phyloP scores from a whole-genome alignment of 176 grass and related monocot species.

The Carex pumila region DNA sequence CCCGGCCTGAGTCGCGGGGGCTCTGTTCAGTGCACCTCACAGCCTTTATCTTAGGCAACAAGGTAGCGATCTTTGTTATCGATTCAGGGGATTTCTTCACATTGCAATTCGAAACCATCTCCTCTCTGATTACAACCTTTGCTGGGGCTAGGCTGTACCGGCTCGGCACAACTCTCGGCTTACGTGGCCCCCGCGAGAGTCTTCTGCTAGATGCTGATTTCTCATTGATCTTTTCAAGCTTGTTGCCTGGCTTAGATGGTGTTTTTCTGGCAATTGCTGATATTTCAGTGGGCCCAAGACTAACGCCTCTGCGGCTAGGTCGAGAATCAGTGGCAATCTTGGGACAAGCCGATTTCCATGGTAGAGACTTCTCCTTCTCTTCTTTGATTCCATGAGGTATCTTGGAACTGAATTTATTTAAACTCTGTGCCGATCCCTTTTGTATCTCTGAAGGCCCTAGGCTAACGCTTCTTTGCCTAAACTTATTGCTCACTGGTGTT shows the following conservation, averaged over 20 bases:
- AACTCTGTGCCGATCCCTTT: conserved; percentile 17
- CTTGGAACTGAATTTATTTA: conserved; percentile 14
- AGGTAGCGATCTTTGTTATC: conserved; percentile 47
- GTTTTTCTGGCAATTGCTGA: conserved; percentile 37
- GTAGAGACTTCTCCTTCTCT: conserved; percentile 14
- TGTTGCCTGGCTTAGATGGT: conserved; percentile 20
- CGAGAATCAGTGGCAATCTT: conserved; percentile 18
- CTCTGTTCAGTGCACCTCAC: conserved; percentile 34
- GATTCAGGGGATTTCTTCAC: conserved; percentile 42
- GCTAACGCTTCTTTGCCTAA: conserved; percentile 56
- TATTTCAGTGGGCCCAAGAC: conserved; percentile 46
- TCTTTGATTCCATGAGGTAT: conserved; percentile 33
- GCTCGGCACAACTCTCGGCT: conserved; percentile 59
- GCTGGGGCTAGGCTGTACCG: conserved; percentile 66
- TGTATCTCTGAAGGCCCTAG: conserved; percentile 81
- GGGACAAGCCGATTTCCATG: background rate
- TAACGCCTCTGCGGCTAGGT: conserved; percentile 22
- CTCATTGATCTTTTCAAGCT: conserved; percentile 12
- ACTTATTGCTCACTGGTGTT: conserved; percentile 19
- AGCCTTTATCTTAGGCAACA: conserved; percentile 67
- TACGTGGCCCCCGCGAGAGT: conserved; percentile 37
- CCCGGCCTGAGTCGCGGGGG: conserved; percentile 69
- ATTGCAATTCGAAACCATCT: background rate
- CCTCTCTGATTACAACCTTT: conserved; percentile 3
- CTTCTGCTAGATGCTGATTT: conserved; percentile 35